Percentiles rank a stretch among this genome's conserved stretches.
These are phyloP conservation scores for Coniosporium tulheliwenetii DNA, from an alignment of 2,329 filamentous ascomycete genomes.

Conservation along the genomic window DNA sequence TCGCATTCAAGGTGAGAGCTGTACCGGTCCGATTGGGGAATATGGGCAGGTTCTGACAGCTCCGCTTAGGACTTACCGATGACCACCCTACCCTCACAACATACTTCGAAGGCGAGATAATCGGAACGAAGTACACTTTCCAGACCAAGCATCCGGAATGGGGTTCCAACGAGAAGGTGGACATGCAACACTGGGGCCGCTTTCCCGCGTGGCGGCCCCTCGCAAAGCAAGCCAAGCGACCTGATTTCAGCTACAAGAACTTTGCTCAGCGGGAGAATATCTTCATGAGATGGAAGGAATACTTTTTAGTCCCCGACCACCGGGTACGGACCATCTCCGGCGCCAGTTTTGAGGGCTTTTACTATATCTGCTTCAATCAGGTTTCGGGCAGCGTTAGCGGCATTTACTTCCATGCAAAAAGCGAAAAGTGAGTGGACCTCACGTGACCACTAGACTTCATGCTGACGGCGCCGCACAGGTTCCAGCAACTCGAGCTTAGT, in stretches of 20 bases:
- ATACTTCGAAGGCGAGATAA: slow-evolving; percentile 96
- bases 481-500: slow-evolving; percentile 82
- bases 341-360: slow-evolving; percentile 95
- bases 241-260: slow-evolving; percentile 48
- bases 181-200: slow-evolving; percentile 83
- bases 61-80: slow-evolving; percentile 60
- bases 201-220: slow-evolving; percentile 78
- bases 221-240: slow-evolving; percentile 42
- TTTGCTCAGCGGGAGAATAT: slow-evolving; percentile 71
- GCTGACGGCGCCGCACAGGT: slow-evolving; percentile 35
- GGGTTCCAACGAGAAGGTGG: slow-evolving; percentile 84
- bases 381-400: slow-evolving; percentile 71
- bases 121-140: slow-evolving; percentile 90
- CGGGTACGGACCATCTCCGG: slow-evolving; percentile 79
- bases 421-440: slow-evolving; percentile 62
- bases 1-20: slow-evolving; percentile 66
- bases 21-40: too few relatives aligned
- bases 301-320: slow-evolving; percentile 92
- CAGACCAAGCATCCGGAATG: slow-evolving; percentile 76
- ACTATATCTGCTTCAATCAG: slow-evolving; percentile 98
- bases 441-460: neutral
- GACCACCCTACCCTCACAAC: slow-evolving; percentile 96
- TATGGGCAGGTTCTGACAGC: neutral
- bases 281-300: slow-evolving; percentile 99
- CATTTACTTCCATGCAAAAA: slow-evolving; percentile 96